Evolutionary conservation across 345 rosid genomes (phyloP), one percentile per base, ranked within the genome.

Genomic region (Noccaea caerulescens): DNA sequence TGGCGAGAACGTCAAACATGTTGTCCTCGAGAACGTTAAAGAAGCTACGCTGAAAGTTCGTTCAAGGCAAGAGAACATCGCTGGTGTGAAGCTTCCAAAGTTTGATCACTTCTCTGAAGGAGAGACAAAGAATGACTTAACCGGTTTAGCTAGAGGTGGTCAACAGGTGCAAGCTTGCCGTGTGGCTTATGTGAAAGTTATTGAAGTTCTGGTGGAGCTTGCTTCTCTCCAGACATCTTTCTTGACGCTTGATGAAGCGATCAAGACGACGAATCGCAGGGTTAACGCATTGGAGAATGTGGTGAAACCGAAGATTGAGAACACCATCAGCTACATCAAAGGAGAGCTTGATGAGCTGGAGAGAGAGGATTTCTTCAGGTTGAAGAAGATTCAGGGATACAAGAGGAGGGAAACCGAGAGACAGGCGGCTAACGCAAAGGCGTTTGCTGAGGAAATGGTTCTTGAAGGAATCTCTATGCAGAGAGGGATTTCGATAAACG

Each of bases 161-260:
- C 98, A 93, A 51, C 97, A 93, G 78, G 82, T 90, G 3, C 97
- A 88, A 78, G 88, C 81, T 66, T 93, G 98, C 18, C 92, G 98
- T 72, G 92, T 81, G 39, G 97, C 98, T 44, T 82, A 90, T 77
- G 86, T 88, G 72, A 93, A 90, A 83, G 90, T 86, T 7, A 90
- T 93, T 56, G 96, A 88, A 81, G 89, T 93, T 77, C 87, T 93
- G 0, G 89, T 93, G 18, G 90, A 93, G 85, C 98, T 93, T 72
- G 98, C 98, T 63, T 93, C 93, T 2, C 97, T 90, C 46, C 98
- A 90, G 78, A 90, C 96, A 43, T 92, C 98, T 1, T 92, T 92
- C 76, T 80, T 92, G 71, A 92, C 96, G 0, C 93, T 92, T n/a
- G 94, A 90, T 61, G 95, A 84, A 83, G 96, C 98, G 1, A 92